Conservation (phyloP, 2,329 filamentous ascomycete genomes). For the Diplodia corticola region DNA sequence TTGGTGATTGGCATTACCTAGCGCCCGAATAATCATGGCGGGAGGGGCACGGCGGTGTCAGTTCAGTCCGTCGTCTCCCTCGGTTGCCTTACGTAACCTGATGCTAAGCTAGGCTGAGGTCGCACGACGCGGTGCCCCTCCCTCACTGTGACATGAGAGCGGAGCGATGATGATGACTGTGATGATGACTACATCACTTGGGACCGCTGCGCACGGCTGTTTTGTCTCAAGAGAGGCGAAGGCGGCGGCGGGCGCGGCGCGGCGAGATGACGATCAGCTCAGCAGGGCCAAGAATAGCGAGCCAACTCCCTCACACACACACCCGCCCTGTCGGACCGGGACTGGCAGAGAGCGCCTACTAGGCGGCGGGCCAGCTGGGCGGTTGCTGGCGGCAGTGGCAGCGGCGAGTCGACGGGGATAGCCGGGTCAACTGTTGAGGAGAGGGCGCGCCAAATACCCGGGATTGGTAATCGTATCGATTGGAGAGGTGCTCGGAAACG, state of each 20-base stretch:
- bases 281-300: slow-evolving; percentile 10
- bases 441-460: neutral
- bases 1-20: too few species aligned
- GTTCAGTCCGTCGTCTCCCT: neutral
- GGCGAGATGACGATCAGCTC: neutral
- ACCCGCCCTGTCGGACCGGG: too few species aligned
- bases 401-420: neutral
- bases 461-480: slow-evolving; percentile 16
- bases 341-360: neutral
- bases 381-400: neutral
- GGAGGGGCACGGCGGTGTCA: neutral
- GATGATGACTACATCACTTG: neutral
- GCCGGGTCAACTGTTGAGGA: neutral
- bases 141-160: neutral
- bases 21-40: neutral
- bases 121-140: slow-evolving; percentile 7
- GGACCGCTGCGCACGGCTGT: neutral
- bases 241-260: neutral
- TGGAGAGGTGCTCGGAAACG: slow-evolving; percentile 6
- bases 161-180: neutral
- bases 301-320: too few species aligned
- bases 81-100: slow-evolving; percentile 13
- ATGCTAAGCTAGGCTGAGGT: neutral
- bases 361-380: neutral
- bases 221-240: neutral